phyloP scores from a whole-genome alignment of 805 yeast genomes.

The Candida koratica region DNA sequence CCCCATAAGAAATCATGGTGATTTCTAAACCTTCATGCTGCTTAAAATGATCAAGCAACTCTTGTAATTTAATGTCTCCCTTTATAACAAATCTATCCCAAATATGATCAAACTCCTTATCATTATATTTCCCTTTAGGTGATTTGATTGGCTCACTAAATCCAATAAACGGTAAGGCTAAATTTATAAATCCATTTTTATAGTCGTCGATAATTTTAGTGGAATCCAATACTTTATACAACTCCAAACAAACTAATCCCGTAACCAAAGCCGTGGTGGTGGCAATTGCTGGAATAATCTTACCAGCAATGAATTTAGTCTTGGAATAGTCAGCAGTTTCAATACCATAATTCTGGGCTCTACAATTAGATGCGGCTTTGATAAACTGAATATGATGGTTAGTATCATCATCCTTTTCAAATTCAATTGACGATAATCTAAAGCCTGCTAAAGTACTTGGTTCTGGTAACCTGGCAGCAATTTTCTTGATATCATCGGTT shows the following conservation, averaged over 20 bases:
- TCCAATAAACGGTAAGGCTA: conserved; percentile 84
- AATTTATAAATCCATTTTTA: conserved; percentile 18
- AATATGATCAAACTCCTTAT: conserved; percentile 74
- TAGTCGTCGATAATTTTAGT: conserved; percentile 46
- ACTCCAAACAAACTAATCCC: conserved; percentile 87
- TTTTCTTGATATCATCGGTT: conserved; percentile 57
- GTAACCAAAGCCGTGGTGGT: conserved; percentile 98
- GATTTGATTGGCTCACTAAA: conserved; percentile 95
- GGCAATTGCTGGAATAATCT: conserved; percentile 98
- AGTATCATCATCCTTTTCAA: conserved; percentile 96
- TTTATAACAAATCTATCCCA: conserved; percentile 91
- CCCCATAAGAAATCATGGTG: conserved; percentile 89
- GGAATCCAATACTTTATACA: conserved; percentile 92
- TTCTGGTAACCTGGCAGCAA: conserved; percentile 80
- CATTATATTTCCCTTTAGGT: conserved; percentile 75
- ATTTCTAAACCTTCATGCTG: conserved; percentile 81
- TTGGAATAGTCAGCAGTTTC: conserved; percentile 84
- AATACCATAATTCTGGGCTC: conserved; percentile 88
- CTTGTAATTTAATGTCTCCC: conserved; percentile 72
- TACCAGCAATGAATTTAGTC: conserved; percentile 97
- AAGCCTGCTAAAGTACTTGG: conserved; percentile 88
- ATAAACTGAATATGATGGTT: conserved; percentile 97
- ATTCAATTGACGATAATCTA: conserved; percentile 83
- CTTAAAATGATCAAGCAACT: conserved; percentile 70
- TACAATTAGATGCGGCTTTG: conserved; percentile 90